These are phyloP conservation scores for Neurospora cerealis DNA, from an alignment of 495 filamentous ascomycete species.

Conservation along the genomic window DNA sequence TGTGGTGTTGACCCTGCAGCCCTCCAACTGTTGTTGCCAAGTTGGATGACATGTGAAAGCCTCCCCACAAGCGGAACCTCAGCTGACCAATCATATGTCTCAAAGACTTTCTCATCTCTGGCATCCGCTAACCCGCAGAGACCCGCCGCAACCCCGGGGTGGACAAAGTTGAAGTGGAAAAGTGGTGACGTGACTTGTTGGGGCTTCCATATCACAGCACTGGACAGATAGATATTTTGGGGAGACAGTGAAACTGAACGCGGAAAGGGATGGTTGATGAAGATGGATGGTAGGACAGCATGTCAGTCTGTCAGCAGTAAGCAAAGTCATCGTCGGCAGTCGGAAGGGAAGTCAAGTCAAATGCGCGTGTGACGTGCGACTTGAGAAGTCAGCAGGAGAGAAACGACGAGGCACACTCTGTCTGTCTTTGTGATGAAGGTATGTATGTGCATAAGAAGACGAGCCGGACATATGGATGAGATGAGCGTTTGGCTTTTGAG, in stretches of 20 bases:
- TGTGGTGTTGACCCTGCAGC: background rate
- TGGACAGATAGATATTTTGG: background rate
- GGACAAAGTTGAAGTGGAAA: background rate
- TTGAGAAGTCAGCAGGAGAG: background rate
- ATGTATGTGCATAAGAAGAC: background rate
- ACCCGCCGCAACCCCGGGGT: background rate
- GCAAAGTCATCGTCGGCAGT: background rate
- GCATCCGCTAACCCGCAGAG: slow-evolving; percentile 14
- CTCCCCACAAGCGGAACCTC: background rate
- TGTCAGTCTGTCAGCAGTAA: background rate
- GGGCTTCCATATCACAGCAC: background rate
- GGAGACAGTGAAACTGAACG: background rate
- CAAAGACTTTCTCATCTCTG: background rate
- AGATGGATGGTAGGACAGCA: background rate
- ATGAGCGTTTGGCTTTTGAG: background rate
- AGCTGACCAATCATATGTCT: background rate
- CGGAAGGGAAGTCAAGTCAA: background rate
- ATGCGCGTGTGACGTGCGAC: background rate
- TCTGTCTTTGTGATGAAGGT: background rate
- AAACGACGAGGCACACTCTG: background rate
- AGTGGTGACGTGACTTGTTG: background rate
- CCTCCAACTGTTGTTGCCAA: background rate
- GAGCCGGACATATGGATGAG: background rate
- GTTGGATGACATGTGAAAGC: background rate
- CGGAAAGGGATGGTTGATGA: background rate